These are phyloP conservation scores for Mediolabrus comicus DNA, from an alignment of 108 stramenopile species.

Conservation along the genomic window DNA sequence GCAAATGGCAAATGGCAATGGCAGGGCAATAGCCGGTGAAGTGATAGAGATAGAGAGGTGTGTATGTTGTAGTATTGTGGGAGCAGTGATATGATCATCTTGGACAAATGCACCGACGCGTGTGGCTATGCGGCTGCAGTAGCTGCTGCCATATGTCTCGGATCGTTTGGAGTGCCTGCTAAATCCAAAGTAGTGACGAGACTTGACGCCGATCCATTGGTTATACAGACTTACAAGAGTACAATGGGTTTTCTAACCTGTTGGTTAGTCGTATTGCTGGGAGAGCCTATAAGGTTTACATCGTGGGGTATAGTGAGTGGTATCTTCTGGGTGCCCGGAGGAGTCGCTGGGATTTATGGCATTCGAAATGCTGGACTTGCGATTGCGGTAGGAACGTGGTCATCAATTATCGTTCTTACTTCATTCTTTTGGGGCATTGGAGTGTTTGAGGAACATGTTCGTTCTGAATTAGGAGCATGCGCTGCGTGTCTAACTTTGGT, in stretches of 20 bases:
- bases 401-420: constrained; percentile 62
- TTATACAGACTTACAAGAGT: constrained; percentile 48
- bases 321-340: constrained; percentile 72
- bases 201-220: constrained; percentile 62
- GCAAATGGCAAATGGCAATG: too few relatives aligned
- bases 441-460: constrained; percentile 65
- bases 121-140: constrained; percentile 64
- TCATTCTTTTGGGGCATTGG: constrained; percentile 61
- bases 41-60: too few relatives aligned
- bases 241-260: constrained; percentile 71
- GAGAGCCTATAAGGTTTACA: constrained; percentile 56
- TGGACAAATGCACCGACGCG: constrained; percentile 25
- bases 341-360: constrained; percentile 49
- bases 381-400: constrained; percentile 71
- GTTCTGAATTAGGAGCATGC: constrained; percentile 15
- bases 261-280: constrained; percentile 53
- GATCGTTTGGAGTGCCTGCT: constrained; percentile 70
- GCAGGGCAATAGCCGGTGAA: background rate
- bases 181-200: constrained; percentile 45
- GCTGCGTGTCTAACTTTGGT: constrained; percentile 24
- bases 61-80: too few relatives aligned
- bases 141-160: constrained; percentile 52
- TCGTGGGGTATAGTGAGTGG: constrained; percentile 75
- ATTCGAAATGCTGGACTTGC: constrained; percentile 77
- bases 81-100: background rate